A percentile compares a stretch with the other conserved stretches of the same genome.
phyloP scores from a whole-genome alignment of 2,329 filamentous ascomycete species.

The Chaetomium sp. region DNA sequence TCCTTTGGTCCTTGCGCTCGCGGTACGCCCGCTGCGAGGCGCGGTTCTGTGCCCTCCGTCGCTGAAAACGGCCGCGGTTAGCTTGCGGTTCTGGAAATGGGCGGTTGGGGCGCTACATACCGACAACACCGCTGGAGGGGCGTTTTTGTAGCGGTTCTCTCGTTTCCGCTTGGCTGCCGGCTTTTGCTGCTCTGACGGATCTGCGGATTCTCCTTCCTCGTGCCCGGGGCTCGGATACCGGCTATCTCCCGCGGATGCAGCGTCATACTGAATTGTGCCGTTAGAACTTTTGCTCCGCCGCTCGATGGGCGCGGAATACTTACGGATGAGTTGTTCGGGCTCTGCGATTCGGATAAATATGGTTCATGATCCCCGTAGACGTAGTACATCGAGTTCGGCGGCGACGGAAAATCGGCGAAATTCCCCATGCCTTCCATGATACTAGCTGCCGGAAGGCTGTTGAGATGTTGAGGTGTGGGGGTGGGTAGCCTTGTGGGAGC shows the following conservation, averaged over 20 bases:
- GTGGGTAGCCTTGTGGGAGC: slow-evolving; percentile 18
- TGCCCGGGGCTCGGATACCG: slow-evolving; percentile 42
- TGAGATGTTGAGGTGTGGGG: slow-evolving; percentile 1
- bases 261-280: slow-evolving; percentile 39
- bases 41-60: slow-evolving; percentile 61
- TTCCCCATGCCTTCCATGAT: slow-evolving; percentile 41
- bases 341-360: slow-evolving; percentile 44
- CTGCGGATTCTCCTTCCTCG: slow-evolving; percentile 36
- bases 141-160: slow-evolving; percentile 57
- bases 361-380: slow-evolving; percentile 43
- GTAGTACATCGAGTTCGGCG: slow-evolving; percentile 40
- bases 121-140: slow-evolving; percentile 52
- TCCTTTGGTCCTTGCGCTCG: slow-evolving; percentile 66
- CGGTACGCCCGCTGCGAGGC: slow-evolving; percentile 63
- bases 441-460: slow-evolving; percentile 7
- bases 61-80: slow-evolving; percentile 42
- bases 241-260: slow-evolving; percentile 38
- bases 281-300: not conserved
- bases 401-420: slow-evolving; percentile 40
- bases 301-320: slow-evolving; percentile 21
- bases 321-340: slow-evolving; percentile 44
- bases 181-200: slow-evolving; percentile 39
- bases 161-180: slow-evolving; percentile 51
- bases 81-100: not conserved
- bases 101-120: slow-evolving; percentile 40